These are phyloP conservation scores for Diaporthe velutina DNA, from an alignment of 2,329 filamentous ascomycete species.

Conservation along the genomic window DNA sequence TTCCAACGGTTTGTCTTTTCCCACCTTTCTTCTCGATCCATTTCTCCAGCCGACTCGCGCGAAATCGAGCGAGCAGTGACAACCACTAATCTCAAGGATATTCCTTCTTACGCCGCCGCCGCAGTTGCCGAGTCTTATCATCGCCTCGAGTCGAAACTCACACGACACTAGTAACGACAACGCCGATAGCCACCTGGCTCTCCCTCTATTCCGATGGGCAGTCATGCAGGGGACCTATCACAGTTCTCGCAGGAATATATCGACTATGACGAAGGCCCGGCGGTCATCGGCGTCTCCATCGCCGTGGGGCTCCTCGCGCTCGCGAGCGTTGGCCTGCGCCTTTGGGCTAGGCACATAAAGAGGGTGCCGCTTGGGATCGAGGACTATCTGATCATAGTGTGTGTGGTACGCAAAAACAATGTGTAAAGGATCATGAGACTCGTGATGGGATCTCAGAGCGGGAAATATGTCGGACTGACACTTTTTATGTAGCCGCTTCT, in stretches of 20 bases:
- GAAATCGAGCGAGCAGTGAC: constrained; percentile 2
- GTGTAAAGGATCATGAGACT: background rate
- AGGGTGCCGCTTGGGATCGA: constrained; percentile 26
- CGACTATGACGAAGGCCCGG: constrained; percentile 15
- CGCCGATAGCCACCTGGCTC: background rate
- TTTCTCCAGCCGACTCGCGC: background rate
- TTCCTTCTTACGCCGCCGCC: background rate
- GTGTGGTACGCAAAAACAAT: constrained; percentile 18
- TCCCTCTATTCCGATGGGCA: constrained; percentile 6
- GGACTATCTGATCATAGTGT: constrained; percentile 24
- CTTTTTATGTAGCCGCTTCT: constrained; percentile 3
- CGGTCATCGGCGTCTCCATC: constrained; percentile 16
- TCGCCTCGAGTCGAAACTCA: too few relatives aligned
- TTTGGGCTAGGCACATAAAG: constrained; percentile 27
- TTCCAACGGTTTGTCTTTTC: background rate
- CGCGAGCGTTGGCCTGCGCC: constrained; percentile 3
- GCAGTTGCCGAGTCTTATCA: background rate
- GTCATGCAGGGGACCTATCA: constrained; percentile 14
- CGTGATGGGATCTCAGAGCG: background rate
- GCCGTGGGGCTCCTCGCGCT: constrained; percentile 25
- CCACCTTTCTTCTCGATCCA: background rate
- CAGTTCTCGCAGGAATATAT: constrained; percentile 30
- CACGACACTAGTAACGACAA: background rate
- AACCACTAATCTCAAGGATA: constrained; percentile 15
- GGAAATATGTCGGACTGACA: background rate